Base-by-base conservation (phyloP, 768 basidiomycete species). In the Tylopilus rubrobrunneus region DNA sequence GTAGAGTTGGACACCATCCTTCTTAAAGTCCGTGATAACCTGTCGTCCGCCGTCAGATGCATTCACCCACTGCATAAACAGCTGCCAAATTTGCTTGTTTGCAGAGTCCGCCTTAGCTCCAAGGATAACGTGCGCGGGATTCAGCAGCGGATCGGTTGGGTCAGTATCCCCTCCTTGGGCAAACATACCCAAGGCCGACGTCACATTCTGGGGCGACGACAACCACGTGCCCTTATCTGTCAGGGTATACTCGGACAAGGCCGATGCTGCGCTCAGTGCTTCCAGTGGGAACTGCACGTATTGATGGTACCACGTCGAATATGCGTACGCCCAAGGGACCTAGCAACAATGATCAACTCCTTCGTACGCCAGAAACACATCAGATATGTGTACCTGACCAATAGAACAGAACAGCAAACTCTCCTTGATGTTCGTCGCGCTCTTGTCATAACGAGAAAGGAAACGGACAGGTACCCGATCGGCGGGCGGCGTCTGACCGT, bases 291-390 rank as follows among this genome's bases (percentile, higher is more conserved):
- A 83, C 0, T 71, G 73, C 2, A 79, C 73, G 63, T 81, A 82
- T 60, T 81, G 77, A 59, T 83, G 81, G 59, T 83, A 84, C 80
- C 81, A 84, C 25, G 71, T 76, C 5, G 79, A 79, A 57, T 79
- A 78, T 8, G 71, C 63, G 40, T 71, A 66, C 7, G 73, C 80
- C 82, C 80, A 83, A 3, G 82, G 82, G 5, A 82, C 74, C 79
- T 82, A 12, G n/a, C 8, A 1, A 1, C n/a, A 7, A 45, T 41
- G 11, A 27, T 39, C 42, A 57, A 14, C 33, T 15, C 9, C 12
- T 41, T 10, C 15, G 27, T 17, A 19, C 31, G 19, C 17, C 11
- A 28, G 10, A 34, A 46, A 44, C 3, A 14, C 21, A 1, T 44
- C 23, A 5, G 10, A 28, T 7, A 44, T 23, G 2, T 49, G 2